phyloP scores from a whole-genome alignment of 1,284 basidiomycete species.

The Pisolithus thermaeus region DNA sequence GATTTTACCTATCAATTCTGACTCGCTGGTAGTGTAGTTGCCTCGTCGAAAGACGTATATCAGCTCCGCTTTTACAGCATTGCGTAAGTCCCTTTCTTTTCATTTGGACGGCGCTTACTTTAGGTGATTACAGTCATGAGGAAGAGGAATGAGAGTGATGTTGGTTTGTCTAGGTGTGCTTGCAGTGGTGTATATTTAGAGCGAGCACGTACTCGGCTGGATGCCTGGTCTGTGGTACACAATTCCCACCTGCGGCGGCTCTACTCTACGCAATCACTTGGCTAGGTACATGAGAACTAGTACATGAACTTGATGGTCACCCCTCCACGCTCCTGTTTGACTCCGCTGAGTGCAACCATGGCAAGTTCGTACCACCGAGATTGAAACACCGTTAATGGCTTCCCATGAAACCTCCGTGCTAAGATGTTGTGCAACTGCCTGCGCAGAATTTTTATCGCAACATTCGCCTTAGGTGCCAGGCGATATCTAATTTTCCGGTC shows the following conservation, averaged over 20 bases:
- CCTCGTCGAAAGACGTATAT: constrained; percentile 85
- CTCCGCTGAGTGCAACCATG: constrained; percentile 52
- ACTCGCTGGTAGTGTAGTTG: constrained; percentile 60
- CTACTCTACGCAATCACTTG: not conserved
- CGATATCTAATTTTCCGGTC: constrained; percentile 84
- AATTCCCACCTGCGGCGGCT: not conserved
- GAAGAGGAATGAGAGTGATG: constrained; percentile 41
- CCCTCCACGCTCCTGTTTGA: constrained; percentile 27
- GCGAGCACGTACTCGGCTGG: no score
- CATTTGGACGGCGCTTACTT: not conserved
- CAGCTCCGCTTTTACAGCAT: constrained; percentile 94
- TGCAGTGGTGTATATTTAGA: no score
- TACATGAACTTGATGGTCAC: constrained; percentile 7
- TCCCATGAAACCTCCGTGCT: constrained; percentile 60
- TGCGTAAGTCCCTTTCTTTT: constrained; percentile 43
- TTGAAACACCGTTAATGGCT: constrained; percentile 55
- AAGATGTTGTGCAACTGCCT: constrained; percentile 61
- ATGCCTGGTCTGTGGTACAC: no score
- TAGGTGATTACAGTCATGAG: constrained; percentile 31
- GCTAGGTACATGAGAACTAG: not conserved
- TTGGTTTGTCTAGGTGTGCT: no score
- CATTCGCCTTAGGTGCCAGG: constrained; percentile 62
- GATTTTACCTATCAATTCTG: not conserved
- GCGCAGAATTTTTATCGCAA: constrained; percentile 82
- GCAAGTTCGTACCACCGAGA: constrained; percentile 68